A percentile compares a stretch with the other conserved stretches of the same genome.
phyloP scores from a whole-genome alignment of 257 asterid genomes.

The Fraxinus quadrangulata region DNA sequence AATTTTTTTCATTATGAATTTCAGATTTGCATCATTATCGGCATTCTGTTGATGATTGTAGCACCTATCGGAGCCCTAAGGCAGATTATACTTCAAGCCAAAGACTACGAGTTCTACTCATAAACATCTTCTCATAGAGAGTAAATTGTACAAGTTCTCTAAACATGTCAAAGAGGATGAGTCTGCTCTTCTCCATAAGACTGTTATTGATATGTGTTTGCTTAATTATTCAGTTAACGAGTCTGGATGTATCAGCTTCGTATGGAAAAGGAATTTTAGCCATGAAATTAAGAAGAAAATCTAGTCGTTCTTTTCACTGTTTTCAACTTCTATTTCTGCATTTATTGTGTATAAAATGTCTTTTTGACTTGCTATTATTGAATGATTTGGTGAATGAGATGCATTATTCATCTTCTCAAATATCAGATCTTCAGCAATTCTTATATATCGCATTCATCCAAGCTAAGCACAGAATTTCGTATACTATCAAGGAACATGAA shows the following conservation, averaged over 20 bases:
- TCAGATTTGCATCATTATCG: conserved; percentile 22
- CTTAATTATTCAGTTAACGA: too few species aligned
- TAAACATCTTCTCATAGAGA: background rate
- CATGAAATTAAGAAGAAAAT: background rate
- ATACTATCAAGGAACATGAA: background rate
- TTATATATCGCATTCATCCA: background rate
- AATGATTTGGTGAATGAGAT: background rate
- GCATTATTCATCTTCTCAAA: background rate
- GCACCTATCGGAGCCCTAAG: conserved; percentile 24
- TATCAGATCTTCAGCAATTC: background rate
- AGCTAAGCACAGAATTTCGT: too few species aligned
- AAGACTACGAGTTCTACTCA: conserved; percentile 9
- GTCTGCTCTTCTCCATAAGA: too few species aligned
- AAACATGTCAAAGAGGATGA: too few species aligned
- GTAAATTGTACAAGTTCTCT: too few species aligned
- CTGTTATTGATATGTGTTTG: too few species aligned
- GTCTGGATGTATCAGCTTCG: background rate
- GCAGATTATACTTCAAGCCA: conserved; percentile 9
- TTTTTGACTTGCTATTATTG: background rate
- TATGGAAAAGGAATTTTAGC: background rate
- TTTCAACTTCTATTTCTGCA: conserved; percentile 18
- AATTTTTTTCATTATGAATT: background rate
- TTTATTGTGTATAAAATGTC: conserved; percentile 25
- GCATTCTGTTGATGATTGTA: conserved; percentile 18
- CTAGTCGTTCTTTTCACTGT: conserved; percentile 3